Conservation (phyloP, 2,329 filamentous ascomycete genomes). For the Stromatinia cepivora region DNA sequence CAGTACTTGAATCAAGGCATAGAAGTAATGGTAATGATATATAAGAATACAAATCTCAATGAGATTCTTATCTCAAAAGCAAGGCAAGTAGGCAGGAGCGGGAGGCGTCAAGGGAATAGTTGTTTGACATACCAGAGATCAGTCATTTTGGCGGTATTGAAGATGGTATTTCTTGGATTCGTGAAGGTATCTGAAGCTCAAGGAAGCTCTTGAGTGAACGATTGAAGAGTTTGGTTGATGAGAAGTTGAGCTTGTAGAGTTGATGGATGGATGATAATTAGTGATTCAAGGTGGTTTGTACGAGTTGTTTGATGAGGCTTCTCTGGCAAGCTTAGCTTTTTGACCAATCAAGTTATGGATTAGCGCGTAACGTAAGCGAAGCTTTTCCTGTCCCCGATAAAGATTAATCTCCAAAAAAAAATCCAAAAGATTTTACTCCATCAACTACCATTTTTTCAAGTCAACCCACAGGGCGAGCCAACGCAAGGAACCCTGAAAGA, state of each 20-base stretch:
- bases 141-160: conserved; percentile 62
- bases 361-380: conserved; percentile 24
- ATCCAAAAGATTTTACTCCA: conserved; percentile 16
- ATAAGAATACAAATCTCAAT: conserved; percentile 20
- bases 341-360: conserved; percentile 22
- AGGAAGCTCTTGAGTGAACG: conserved; percentile 31
- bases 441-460: conserved; percentile 20
- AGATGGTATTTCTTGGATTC: conserved; percentile 28
- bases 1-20: conserved; percentile 43
- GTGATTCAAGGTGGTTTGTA: conserved; percentile 28
- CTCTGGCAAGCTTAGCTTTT: conserved; percentile 33
- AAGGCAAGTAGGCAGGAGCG: conserved; percentile 7
- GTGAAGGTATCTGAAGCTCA: conserved; percentile 29
- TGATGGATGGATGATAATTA: conserved; percentile 35
- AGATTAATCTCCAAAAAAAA: conserved; percentile 18
- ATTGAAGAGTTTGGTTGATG: conserved; percentile 36
- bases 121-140: conserved; percentile 69
- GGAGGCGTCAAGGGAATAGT: conserved; percentile 28
- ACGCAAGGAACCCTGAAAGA: conserved; percentile 60
- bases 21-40: conserved; percentile 1
- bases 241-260: conserved; percentile 32
- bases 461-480: conserved; percentile 55
- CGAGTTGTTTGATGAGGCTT: conserved; percentile 25
- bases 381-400: conserved; percentile 6
- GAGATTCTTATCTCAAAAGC: conserved; percentile 30